These are phyloP conservation scores for Cladosporium sp. DNA, from an alignment of 2,329 filamentous ascomycete genomes.

Conservation along the genomic window DNA sequence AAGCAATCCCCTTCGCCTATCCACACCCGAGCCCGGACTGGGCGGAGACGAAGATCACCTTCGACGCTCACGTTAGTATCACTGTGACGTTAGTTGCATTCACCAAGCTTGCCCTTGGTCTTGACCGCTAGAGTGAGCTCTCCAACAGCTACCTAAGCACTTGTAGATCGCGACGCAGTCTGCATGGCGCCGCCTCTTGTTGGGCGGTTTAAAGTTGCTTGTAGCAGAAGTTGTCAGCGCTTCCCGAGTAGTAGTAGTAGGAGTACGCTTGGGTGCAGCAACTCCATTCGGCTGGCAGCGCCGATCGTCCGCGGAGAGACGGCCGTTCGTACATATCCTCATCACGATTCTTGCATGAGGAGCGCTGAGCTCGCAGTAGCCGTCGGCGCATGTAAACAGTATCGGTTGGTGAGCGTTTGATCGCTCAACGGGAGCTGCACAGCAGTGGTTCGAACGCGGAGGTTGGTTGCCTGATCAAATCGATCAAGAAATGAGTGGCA, in stretches of 20 bases:
- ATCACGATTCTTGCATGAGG: background rate
- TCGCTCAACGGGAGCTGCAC: too few relatives aligned
- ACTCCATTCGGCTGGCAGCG: background rate
- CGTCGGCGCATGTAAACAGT: too few relatives aligned
- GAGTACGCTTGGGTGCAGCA: background rate
- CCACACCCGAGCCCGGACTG: background rate
- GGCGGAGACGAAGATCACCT: background rate
- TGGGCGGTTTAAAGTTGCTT: background rate
- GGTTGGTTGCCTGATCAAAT: too few relatives aligned
- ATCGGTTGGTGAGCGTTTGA: too few relatives aligned
- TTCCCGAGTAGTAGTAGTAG: too few relatives aligned
- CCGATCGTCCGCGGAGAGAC: conserved; percentile 1
- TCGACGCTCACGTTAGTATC: background rate
- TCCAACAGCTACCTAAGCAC: background rate
- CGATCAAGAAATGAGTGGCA: too few relatives aligned
- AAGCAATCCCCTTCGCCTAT: background rate
- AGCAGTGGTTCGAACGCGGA: too few relatives aligned
- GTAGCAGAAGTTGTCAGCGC: background rate
- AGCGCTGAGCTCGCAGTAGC: background rate
- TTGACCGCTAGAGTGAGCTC: background rate
- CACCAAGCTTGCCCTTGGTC: background rate
- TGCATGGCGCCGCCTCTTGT: background rate
- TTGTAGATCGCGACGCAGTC: background rate
- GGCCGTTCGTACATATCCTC: background rate
- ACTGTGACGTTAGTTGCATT: background rate